Evolutionary conservation across 148 eudicot species (phyloP).

Genomic region (Camellia granthamiana): DNA sequence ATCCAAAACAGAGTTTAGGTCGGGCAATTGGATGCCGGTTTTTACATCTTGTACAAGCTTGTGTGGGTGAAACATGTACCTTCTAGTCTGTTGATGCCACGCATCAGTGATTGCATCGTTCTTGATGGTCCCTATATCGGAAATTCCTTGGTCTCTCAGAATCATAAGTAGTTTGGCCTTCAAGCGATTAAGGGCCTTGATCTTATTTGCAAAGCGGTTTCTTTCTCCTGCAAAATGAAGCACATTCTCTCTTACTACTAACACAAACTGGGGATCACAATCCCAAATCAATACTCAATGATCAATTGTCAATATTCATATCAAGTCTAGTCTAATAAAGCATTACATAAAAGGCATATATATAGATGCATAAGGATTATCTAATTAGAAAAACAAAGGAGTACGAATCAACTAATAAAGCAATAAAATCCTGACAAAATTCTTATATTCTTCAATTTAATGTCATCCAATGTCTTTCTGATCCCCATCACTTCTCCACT

Average conservation of each 20-base stretch:
- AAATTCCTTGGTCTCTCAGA: slow-evolving; percentile 51
- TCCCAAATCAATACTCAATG: too few species aligned
- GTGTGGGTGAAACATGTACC: slow-evolving; percentile 53
- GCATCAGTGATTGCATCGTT: slow-evolving; percentile 28
- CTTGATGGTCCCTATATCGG: slow-evolving; percentile 32
- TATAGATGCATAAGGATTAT: too few species aligned
- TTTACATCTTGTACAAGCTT: slow-evolving; percentile 73
- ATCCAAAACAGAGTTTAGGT: slow-evolving; percentile 65
- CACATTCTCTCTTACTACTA: not conserved
- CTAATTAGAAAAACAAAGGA: too few species aligned
- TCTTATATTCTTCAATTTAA: too few species aligned
- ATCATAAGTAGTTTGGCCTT: slow-evolving; percentile 69
- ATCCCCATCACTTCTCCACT: too few species aligned
- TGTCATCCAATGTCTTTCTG: too few species aligned
- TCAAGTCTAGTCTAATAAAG: too few species aligned
- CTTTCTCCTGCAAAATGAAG: slow-evolving; percentile 67
- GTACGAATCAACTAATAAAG: too few species aligned
- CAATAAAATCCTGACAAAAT: too few species aligned
- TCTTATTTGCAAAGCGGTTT: slow-evolving; percentile 68
- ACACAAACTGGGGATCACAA: not conserved
- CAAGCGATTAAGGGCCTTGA: slow-evolving; percentile 78
- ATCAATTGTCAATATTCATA: too few species aligned
- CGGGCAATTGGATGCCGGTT: slow-evolving; percentile 63
- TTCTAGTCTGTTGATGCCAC: slow-evolving; percentile 56
- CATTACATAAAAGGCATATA: too few species aligned